Base-by-base conservation (phyloP, 352 stramenopile species). In the Thraustochytrium sp. region DNA sequence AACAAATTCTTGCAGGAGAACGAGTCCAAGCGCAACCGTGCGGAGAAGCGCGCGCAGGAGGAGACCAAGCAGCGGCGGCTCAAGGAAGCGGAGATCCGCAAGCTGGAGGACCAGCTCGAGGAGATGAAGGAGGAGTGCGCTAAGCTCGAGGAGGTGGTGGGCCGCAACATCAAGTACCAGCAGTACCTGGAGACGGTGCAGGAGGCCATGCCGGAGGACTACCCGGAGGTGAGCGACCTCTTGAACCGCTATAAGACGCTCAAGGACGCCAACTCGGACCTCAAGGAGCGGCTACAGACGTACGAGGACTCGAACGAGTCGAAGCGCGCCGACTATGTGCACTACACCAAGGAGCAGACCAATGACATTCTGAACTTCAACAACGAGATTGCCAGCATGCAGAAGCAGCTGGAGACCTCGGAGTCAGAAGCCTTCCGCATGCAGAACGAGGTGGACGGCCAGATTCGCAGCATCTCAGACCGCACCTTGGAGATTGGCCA, bases 291-390 rank as follows among this genome's bases (percentile, higher is more conserved):
- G 68, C 90, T 95, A 82, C 86, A 90, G 51, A 86, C 88, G 11
- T 90, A 95, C 85, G 91, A 96, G 80, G 88, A 95, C 48, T 90
- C 96, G 62, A 96, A 93, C 82, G 91, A 96, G 77, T 85, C 83
- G 38, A 94, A 96, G 78, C 88, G 91, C 3, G 54, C 92, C 18
- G 90, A 94, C 75, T 93, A 94, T 83, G 80, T 90, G 26, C 90
- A 85, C 26, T 96, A 93, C 87, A 92, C 93, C 77, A 96, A 96
- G 75, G 92, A 96, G 80, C 89, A 91, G 38, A 89, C 90, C 8
- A 97, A 97, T 73, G 93, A 97, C 65, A 94, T 97, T n/a, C 85
- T 97, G 5, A 95, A 92, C 61, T 92, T 91, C 56, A 96, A 96
- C 88, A 97, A 97, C 86, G 88, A 90, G 75, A 94, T 97, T 84